Base-by-base conservation (phyloP, 352 stramenopile species). In the Pythium guiyangense region DNA sequence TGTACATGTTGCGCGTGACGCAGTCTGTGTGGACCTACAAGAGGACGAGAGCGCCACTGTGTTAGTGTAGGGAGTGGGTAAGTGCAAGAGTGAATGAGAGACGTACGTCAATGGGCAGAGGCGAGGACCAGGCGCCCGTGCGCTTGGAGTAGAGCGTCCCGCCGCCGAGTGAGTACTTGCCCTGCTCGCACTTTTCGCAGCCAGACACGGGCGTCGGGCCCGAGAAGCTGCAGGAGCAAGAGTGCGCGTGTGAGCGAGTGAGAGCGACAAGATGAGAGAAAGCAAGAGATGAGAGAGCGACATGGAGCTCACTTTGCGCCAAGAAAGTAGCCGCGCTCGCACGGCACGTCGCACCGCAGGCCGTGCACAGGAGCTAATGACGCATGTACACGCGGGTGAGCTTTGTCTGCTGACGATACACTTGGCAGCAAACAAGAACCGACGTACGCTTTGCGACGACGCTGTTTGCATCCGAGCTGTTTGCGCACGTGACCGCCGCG, bases 141-240 rank as follows among this genome's bases (percentile, higher is more conserved):
- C 69, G 74, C 54, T 86, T 69, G 0, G 81, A 92, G 59, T 80
- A 94, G 46, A 92, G 65, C 56, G 76, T 75, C 29, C 84, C 84
- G 27, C 84, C 84, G 25, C 84, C 84, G 6, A 94, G 67, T 27
- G 84, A 94, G 60, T 90, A 94, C 69, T 87, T 64, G 25, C 84
- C 84, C 22, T 74, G 69, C 11, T 74, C 71, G 62, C 84, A 94
- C 11, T 74, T 73, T 56, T 89, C 80, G 48, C 84, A 94, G 3
- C 74, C 80, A 1, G 84, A 94, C 15, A 87, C 76, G 10, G 84
- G 81, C 47, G 61, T 73, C 9, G 53, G 35, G 0, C 64, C 70
- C 5, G 80, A 79, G 60, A 90, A 90, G 46, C 83, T 93, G 59
- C n/a, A 27, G 2, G 46, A 15, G 17, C 11, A 50, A 9, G 45